These are phyloP conservation scores for Dissophora globulifera DNA, from an alignment of 192 early-diverging fungal species.

Conservation along the genomic window DNA sequence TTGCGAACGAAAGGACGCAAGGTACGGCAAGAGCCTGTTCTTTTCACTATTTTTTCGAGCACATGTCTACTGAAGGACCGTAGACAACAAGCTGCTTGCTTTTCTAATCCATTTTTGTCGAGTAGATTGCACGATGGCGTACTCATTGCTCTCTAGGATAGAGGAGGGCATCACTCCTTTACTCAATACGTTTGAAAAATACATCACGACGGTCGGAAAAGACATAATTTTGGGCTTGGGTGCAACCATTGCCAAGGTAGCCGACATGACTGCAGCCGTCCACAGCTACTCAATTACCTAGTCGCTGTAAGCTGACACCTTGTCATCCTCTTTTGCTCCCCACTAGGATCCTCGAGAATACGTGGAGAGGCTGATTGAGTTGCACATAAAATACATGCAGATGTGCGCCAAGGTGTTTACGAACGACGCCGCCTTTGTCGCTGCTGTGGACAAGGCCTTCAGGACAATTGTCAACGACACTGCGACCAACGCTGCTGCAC, in stretches of 20 bases:
- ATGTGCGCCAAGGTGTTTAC: constrained; percentile 70
- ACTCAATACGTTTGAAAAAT: constrained; percentile 70
- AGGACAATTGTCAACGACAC: constrained; percentile 75
- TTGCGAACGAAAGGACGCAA: constrained; percentile 67
- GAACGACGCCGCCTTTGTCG: constrained; percentile 74
- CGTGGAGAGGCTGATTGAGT: constrained; percentile 70
- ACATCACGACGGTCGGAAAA: constrained; percentile 68
- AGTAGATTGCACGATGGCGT: constrained; percentile 75
- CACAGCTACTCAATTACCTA: too few species aligned
- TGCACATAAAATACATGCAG: constrained; percentile 72
- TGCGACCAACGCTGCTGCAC: constrained; percentile 58
- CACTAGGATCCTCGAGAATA: constrained; percentile 78
- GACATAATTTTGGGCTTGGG: constrained; percentile 63
- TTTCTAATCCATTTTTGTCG: too few species aligned
- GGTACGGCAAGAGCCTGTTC: constrained; percentile 59
- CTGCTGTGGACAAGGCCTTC: constrained; percentile 86
- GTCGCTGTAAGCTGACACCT: too few species aligned
- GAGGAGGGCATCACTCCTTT: constrained; percentile 69
- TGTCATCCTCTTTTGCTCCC: not conserved
- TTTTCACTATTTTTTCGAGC: too few species aligned
- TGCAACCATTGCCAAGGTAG: constrained; percentile 60
- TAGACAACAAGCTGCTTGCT: too few species aligned
- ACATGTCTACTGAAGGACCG: too few species aligned
- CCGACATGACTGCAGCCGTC: too few species aligned
- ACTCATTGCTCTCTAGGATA: constrained; percentile 72